Conservation (phyloP, 148 eudicot species). For the Persicaria tinctoria region DNA sequence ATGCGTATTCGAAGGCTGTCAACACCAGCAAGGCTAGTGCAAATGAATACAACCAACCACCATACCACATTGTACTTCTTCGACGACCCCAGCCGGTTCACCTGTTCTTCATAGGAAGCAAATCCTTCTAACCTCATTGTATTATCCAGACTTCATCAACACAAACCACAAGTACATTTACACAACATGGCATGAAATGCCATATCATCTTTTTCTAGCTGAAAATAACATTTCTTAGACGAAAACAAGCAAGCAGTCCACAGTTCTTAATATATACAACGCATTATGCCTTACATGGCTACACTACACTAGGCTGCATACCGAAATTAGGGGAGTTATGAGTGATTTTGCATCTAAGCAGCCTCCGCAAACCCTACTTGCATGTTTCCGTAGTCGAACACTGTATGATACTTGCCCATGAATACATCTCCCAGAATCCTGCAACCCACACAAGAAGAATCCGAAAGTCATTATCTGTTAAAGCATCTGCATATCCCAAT, state of each 20-base stretch:
- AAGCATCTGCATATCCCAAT: no score
- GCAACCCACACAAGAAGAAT: slow-evolving; percentile 13
- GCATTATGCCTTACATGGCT: no score
- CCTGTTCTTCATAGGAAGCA: slow-evolving; percentile 6
- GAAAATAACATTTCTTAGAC: no score
- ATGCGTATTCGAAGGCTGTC: slow-evolving; percentile 39
- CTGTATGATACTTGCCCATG: slow-evolving; percentile 72
- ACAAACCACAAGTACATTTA: not conserved
- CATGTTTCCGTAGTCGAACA: slow-evolving; percentile 54
- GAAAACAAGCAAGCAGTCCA: no score
- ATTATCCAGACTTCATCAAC: no score
- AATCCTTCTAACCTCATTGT: no score
- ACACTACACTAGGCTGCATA: no score
- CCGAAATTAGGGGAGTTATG: no score
- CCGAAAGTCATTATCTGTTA: no score
- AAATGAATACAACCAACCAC: slow-evolving; percentile 30
- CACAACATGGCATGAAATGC: no score
- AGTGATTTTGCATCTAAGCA: slow-evolving; percentile 27
- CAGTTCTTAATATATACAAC: no score
- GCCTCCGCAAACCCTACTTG: slow-evolving; percentile 78
- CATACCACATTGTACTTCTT: slow-evolving; percentile 29
- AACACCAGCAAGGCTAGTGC: slow-evolving; percentile 31
- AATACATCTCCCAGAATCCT: slow-evolving; percentile 81
- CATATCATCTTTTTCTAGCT: no score
- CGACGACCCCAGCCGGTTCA: slow-evolving; percentile 25